Percentiles rank a stretch among this genome's conserved stretches.
phyloP scores from a whole-genome alignment of 2,329 filamentous ascomycete species.

The Blumeria graminis region DNA sequence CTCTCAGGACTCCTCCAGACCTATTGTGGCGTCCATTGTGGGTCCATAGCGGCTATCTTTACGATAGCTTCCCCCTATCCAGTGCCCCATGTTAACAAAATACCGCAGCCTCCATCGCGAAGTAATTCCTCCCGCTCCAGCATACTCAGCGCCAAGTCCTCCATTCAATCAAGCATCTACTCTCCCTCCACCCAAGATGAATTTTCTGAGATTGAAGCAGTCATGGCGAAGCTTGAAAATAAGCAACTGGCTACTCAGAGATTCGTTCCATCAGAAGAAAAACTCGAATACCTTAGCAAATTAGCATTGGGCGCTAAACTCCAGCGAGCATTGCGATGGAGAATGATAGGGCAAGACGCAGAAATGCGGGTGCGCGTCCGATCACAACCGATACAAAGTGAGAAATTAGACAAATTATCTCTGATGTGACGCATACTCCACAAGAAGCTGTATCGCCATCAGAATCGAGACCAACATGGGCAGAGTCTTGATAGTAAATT shows the following conservation, averaged over 20 bases:
- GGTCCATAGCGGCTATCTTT: conserved; percentile 9
- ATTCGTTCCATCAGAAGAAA: conserved; percentile 39
- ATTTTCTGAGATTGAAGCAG: conserved; percentile 39
- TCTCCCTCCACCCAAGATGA: conserved; percentile 19
- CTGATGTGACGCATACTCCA: background rate
- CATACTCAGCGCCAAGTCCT: conserved; percentile 8
- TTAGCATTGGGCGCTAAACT: conserved; percentile 51
- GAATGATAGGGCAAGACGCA: conserved; percentile 49
- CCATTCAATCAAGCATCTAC: conserved; percentile 28
- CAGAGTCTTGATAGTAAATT: too few species aligned
- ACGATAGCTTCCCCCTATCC: too few species aligned
- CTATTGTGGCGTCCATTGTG: conserved; percentile 30
- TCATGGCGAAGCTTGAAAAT: conserved; percentile 44
- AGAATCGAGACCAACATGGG: too few species aligned
- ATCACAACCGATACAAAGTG: background rate
- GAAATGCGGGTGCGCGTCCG: conserved; percentile 24
- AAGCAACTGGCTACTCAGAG: conserved; percentile 42
- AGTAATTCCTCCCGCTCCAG: background rate
- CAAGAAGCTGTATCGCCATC: too few species aligned
- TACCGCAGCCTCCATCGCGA: background rate
- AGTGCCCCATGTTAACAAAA: too few species aligned
- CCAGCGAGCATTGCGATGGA: conserved; percentile 40
- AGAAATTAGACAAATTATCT: background rate
- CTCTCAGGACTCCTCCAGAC: conserved; percentile 28
- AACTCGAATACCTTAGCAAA: conserved; percentile 44